Evolutionary conservation across 2,329 filamentous ascomycete species (phyloP).

Genomic region (Beauveria pseudobassiana): DNA sequence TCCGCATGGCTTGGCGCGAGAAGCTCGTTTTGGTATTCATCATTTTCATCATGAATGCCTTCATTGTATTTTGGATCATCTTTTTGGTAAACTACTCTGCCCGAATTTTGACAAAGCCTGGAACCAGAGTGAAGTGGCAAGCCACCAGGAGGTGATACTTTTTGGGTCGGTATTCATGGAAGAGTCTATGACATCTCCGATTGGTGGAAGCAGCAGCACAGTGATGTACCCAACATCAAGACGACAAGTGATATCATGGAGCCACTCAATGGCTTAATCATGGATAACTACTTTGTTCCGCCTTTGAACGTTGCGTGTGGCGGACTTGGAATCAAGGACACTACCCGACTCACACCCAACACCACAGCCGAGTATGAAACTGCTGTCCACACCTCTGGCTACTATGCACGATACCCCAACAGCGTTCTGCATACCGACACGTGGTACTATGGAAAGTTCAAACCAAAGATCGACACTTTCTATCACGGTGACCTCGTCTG

Average conservation of each 20-base stretch:
- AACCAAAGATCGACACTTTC: conserved; percentile 74
- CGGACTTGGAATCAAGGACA: conserved; percentile 56
- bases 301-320: conserved; percentile 70
- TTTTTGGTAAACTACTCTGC: conserved; percentile 79
- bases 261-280: conserved; percentile 66
- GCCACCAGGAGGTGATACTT: conserved; percentile 67
- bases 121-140: conserved; percentile 60
- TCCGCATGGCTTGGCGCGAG: conserved; percentile 95
- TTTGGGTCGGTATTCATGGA: conserved; percentile 80
- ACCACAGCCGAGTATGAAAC: conserved; percentile 46
- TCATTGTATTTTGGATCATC: conserved; percentile 88
- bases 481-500: conserved; percentile 84
- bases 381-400: conserved; percentile 66
- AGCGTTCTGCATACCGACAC: conserved; percentile 53
- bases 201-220: conserved; percentile 81
- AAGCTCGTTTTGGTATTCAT: conserved; percentile 78
- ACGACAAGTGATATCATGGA: conserved; percentile 61
- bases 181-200: conserved; percentile 87
- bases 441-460: conserved; percentile 73
- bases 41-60: conserved; percentile 73
- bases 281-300: conserved; percentile 80
- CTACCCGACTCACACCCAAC: conserved; percentile 54
- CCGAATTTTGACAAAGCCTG: conserved; percentile 90
- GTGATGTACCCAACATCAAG: conserved; percentile 54
- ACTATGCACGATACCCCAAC: conserved; percentile 43